phyloP scores from a whole-genome alignment of 257 asterid species.

The Ophiorrhiza pumila region DNA sequence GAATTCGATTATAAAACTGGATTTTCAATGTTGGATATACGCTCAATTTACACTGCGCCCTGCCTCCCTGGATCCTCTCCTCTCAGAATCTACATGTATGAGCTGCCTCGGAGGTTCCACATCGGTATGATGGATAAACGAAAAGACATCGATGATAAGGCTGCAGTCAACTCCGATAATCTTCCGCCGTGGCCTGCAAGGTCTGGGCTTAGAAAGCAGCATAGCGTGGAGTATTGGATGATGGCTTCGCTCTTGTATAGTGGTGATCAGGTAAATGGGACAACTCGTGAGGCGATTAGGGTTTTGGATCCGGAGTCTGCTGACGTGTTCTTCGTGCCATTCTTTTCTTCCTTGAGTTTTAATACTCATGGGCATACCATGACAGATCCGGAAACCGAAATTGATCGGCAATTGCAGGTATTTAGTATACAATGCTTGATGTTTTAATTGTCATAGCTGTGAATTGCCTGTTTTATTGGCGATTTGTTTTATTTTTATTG shows the following conservation, averaged over 20 bases:
- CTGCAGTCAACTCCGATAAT: slow-evolving; percentile 32
- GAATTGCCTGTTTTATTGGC: background rate
- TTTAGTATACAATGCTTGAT: background rate
- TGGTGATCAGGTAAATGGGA: slow-evolving; percentile 10
- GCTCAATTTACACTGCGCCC: slow-evolving; percentile 19
- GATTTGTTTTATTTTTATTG: background rate
- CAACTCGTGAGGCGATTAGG: slow-evolving; percentile 59
- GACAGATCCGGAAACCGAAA: slow-evolving; percentile 49
- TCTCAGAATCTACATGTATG: slow-evolving; percentile 44
- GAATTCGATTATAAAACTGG: slow-evolving; percentile 30
- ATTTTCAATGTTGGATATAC: slow-evolving; percentile 20
- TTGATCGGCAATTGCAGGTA: slow-evolving; percentile 85
- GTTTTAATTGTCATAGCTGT: background rate
- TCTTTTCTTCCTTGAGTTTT: slow-evolving; percentile 81
- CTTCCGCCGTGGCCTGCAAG: slow-evolving; percentile 42
- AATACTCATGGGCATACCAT: slow-evolving; percentile 54
- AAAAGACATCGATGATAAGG: slow-evolving; percentile 7
- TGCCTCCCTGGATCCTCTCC: slow-evolving; percentile 26
- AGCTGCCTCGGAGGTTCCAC: slow-evolving; percentile 40
- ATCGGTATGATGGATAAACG: slow-evolving; percentile 35
- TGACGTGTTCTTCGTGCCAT: slow-evolving; percentile 79
- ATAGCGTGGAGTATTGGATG: slow-evolving; percentile 59
- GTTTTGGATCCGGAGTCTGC: slow-evolving; percentile 73
- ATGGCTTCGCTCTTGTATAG: slow-evolving; percentile 44
- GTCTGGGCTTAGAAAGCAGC: slow-evolving; percentile 45